Base-by-base conservation (phyloP, 192 early-diverging fungal genomes). In the Gonapodya prolifera region DNA sequence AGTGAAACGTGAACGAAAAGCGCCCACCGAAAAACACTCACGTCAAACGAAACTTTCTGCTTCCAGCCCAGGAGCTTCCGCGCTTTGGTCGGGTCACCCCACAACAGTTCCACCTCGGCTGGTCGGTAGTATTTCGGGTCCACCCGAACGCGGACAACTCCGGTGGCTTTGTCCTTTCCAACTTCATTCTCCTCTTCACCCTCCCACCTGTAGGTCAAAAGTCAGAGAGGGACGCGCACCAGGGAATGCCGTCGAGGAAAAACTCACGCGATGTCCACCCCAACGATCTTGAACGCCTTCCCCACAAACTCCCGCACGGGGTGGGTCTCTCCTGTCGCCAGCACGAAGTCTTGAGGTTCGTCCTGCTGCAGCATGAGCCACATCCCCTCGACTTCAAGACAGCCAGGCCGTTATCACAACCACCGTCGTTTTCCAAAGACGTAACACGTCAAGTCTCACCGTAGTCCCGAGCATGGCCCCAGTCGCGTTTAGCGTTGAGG, bases 341-440 rank as follows among this genome's bases (percentile, higher is more conserved):
- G 83, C 1, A 93, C 91, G 82, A 86, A 93, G 79, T 93, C 92
- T 2, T 92, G 87, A 23, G 91, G 86, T 2, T 79, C 18, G 1
- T 92, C 90, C 82, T 93, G 91, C 82, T 92, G 92, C 34, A 93
- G 83, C 91, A 93, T 93, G 35, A 89, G 80, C 91, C 91, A 92
- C 92, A 92, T 93, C 35, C 92, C 92, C 83, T 92, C 85, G 74
- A 83, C 0, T 16, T 17, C 18, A 30, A 33, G 75, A n/a, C 33
- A 34, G 31, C 28, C 75, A 23, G 77, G 75, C n/a, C n/a, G n/a
- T n/a, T n/a, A n/a, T n/a, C n/a, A n/a, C n/a, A n/a, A n/a, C n/a
- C n/a, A n/a, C n/a, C 33, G 28, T 28, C 30, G 2, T 17, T 69
- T 33, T 16, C 16, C 30, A 34, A 76, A 0, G 69, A 69, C 79